Evolutionary conservation across 352 stramenopile genomes (phyloP), one percentile per base, ranked within the genome.

Genomic region (Pythium phragmiticola): DNA sequence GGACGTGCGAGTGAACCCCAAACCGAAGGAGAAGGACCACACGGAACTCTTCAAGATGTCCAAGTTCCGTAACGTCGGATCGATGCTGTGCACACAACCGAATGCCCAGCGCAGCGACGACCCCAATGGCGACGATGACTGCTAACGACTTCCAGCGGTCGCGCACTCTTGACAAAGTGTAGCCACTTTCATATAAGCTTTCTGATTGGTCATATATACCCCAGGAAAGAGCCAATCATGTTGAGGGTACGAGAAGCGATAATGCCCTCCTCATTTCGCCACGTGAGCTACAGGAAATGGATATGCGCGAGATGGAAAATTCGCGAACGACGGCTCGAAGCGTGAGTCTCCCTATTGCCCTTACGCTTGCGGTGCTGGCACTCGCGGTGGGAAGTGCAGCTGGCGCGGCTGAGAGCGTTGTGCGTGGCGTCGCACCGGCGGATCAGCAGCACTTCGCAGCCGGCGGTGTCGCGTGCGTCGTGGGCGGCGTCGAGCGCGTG

Each of bases 31-130:
- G 13, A 65, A 72, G 14, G 66, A 74, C 23, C 64, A 65, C 47
- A 52, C 68, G 17, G 78, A 90, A 41, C 71, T 80, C 3, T 94
- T 94, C 76, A 94, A 94, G 55, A 91, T 94, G 85, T 84, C 81
- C 69, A 94, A 94, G 69, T 94, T 94, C 67, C 89, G 87, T 64
- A 86, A 87, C 30, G 81, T 94, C 17, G 80, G 77, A 39, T 76
- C 76, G 45, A 78, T 84, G 28, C 51, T 92, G 9, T 81, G 67
- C 62, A 92, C 85, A 48, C 85, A 94, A 42, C 82, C 85, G 14
- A 64, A 60, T 39, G 59, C 65, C 5, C 36, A 60, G 7, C 53
- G 42, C 6, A 54, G 45, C 33, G 57, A 61, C 28, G 63, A 65
- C 0, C 37, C 43, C 16, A 49, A 58, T 36, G 45, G 17, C 17